Evolutionary conservation across 1,139 yeast genomes (phyloP).

Genomic region (Pichia sp.): DNA sequence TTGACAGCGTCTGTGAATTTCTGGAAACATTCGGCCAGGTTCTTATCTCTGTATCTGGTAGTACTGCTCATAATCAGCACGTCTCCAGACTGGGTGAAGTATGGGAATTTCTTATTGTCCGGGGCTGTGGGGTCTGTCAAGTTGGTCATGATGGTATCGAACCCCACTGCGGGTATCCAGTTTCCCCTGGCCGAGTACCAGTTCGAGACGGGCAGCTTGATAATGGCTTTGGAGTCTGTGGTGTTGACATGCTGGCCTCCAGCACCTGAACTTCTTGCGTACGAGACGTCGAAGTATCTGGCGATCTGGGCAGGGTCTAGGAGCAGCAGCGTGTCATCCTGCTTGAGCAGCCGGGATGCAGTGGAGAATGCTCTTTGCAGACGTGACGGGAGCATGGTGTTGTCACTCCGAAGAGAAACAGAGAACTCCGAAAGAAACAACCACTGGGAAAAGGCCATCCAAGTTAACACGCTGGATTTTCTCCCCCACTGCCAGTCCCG

Average conservation of each 20-base stretch:
- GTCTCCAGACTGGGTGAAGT: constrained; percentile 28
- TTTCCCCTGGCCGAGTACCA: constrained; percentile 45
- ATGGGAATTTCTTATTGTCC: constrained; percentile 23
- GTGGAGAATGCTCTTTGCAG: too few relatives aligned
- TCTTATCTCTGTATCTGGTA: constrained; percentile 29
- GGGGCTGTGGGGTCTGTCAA: constrained; percentile 22
- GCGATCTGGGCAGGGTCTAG: constrained; percentile 12
- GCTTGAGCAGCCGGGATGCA: too few relatives aligned
- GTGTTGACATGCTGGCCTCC: constrained; percentile 97
- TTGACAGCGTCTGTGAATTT: constrained; percentile 27
- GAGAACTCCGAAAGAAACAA: too few relatives aligned
- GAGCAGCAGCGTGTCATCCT: too few relatives aligned
- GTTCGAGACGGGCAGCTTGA: constrained; percentile 45
- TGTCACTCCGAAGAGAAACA: too few relatives aligned
- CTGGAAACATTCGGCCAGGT: constrained; percentile 27
- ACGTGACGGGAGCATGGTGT: too few relatives aligned
- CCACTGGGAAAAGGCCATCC: too few relatives aligned
- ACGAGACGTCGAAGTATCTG: constrained; percentile 40
- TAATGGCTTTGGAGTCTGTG: constrained; percentile 74
- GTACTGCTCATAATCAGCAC: constrained; percentile 23
- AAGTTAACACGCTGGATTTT: too few relatives aligned
- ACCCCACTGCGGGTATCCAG: constrained; percentile 65
- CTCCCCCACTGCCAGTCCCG: too few relatives aligned
- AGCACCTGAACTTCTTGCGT: constrained; percentile 82
- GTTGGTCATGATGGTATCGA: constrained; percentile 40